Conservation (phyloP, 2,329 filamentous ascomycete genomes). For the Epichloe gansuensis region DNA sequence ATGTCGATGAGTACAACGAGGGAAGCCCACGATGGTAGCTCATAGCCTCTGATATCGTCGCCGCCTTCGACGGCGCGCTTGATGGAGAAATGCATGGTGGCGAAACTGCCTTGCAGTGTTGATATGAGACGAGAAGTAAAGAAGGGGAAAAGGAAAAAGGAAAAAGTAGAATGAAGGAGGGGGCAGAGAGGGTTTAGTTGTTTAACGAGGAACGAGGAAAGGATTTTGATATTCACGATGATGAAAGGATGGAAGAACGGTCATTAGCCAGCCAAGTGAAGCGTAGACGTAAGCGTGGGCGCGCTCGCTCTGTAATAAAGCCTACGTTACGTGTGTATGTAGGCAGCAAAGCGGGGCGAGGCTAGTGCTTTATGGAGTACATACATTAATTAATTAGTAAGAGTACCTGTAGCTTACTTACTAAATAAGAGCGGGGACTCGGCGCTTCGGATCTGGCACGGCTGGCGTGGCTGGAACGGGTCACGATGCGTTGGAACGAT, state of each 20-base stretch:
- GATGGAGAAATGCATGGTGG: constrained; percentile 9
- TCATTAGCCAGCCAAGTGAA: background rate
- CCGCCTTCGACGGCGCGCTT: constrained; percentile 23
- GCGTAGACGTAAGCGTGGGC: background rate
- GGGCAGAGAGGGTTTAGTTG: background rate
- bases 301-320: too few relatives aligned
- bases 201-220: background rate
- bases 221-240: too few relatives aligned
- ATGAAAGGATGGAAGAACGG: background rate
- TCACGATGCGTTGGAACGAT: too few relatives aligned
- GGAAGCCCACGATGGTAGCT: constrained; percentile 29
- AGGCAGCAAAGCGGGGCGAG: background rate
- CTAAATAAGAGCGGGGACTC: too few relatives aligned
- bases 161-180: background rate
- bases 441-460: too few relatives aligned
- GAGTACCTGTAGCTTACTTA: too few relatives aligned
- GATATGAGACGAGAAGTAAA: background rate
- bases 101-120: background rate
- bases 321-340: background rate
- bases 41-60: constrained; percentile 12
- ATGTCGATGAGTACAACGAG: constrained; percentile 27
- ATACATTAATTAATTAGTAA: too few relatives aligned
- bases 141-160: background rate
- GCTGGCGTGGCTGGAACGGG: too few relatives aligned
- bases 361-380: too few relatives aligned